Conservation (phyloP, 2,329 filamentous ascomycete genomes). For the Bipolaris zeicola region DNA sequence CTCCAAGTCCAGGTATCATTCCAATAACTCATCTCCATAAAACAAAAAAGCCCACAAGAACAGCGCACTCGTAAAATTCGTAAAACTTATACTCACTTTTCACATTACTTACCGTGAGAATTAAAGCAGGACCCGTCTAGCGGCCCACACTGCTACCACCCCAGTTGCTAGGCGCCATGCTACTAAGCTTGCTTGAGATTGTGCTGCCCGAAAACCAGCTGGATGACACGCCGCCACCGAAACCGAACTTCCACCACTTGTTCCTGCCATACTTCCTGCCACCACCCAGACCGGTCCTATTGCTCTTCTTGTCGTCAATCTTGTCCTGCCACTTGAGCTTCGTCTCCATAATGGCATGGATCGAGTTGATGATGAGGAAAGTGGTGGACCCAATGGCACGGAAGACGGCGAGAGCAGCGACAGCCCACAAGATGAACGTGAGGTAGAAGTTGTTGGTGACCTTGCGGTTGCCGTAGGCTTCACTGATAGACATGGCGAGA, state of each 20-base stretch:
- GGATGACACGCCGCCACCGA: constrained; percentile 32
- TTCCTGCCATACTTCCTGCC: constrained; percentile 26
- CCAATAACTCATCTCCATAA: constrained; percentile 1
- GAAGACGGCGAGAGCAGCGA: constrained; percentile 85
- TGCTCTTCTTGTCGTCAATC: constrained; percentile 38
- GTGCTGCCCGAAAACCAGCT: constrained; percentile 48
- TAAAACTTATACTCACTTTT: constrained; percentile 2
- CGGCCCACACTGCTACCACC: constrained; percentile 38
- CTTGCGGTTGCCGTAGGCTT: constrained; percentile 75
- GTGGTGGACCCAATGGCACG: constrained; percentile 80
- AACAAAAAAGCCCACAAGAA: constrained; percentile 10
- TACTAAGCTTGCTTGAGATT: constrained; percentile 47
- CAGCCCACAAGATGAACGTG: constrained; percentile 89
- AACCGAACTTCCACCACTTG: constrained; percentile 33
- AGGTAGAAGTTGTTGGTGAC: constrained; percentile 88
- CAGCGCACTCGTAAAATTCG: constrained; percentile 11
- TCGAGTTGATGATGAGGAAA: constrained; percentile 80
- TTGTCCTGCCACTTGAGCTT: constrained; percentile 65
- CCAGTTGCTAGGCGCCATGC: constrained; percentile 42
- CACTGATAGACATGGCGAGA: constrained; percentile 89
- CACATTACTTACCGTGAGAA: background rate
- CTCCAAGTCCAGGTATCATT: constrained; percentile 14
- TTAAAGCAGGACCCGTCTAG: background rate
- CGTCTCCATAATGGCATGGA: constrained; percentile 87
- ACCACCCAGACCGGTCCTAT: constrained; percentile 34